Base-by-base conservation (phyloP, 176 grass and related monocot genomes). In the Rhynchospora pubera region DNA sequence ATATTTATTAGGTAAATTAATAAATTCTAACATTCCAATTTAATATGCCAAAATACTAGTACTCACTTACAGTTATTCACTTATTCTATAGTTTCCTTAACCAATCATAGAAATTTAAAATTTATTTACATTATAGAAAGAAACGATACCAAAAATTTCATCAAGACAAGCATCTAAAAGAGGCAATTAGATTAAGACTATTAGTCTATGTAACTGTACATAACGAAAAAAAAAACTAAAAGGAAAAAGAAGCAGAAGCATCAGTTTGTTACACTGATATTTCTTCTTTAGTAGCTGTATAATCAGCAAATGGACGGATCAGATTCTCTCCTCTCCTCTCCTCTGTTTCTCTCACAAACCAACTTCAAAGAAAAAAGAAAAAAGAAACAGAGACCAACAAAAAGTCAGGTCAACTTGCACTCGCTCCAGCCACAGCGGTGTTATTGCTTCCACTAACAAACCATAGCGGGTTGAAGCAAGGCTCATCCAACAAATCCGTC, bases 271-370 rank as follows among this genome's bases (percentile, higher is more conserved):
- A 45, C 16, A 44, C 13, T 56, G 7, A 55, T 56, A 55, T 56
- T 28, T 30, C 15, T 51, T 51, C 10, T 52, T 9, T 77, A 61
- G 30, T 74, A n/a, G 5, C 21, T 73, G 23, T 73, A 51, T 51
- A 48, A 59, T 59, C 14, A 79, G 77, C 77, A 64, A 81, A 65
- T 65, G 55, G 59, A 83, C 15, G 87, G 85, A 84, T 74, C 62
- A 44, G 83, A 90, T 91, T 81, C 77, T 85, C 16, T 83, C 42
- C 78, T 82, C 51, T 80, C 81, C 76, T 10, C 4, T 79, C 52
- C 15, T 67, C 65, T 42, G 26, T 39, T 83, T 71, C 53, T 61
- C 75, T 62, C 65, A 26, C n/a, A 48, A 51, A 45, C 15, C 60
- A 63, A 81, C 60, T 53, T 23, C n/a, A n/a, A 71, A 57, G 7